Percentiles rank a stretch among this genome's conserved stretches.
Evolutionary conservation across 495 filamentous ascomycete genomes (phyloP).

Genomic region (Cercophora scortea): DNA sequence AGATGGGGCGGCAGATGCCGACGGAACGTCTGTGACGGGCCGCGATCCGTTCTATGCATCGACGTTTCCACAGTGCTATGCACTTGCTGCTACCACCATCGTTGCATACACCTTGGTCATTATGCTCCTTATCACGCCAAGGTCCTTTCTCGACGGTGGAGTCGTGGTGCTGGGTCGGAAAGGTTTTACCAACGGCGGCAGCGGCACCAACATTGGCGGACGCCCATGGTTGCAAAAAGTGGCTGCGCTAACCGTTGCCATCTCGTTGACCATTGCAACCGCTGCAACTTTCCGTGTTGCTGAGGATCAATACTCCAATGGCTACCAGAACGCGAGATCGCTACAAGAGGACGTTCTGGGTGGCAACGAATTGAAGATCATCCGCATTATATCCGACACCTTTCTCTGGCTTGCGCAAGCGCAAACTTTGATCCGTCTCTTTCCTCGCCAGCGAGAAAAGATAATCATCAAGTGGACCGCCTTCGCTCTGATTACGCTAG

Average conservation of each 20-base stretch:
- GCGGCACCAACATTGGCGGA: conserved; percentile 78
- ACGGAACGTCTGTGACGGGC: conserved; percentile 6
- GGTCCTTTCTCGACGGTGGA: conserved; percentile 81
- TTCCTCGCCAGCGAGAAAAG: conserved; percentile 94
- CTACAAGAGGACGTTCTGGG: conserved; percentile 69
- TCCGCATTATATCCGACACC: conserved; percentile 84
- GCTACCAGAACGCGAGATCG: conserved; percentile 60
- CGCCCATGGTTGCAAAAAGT: conserved; percentile 95
- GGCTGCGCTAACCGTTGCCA: conserved; percentile 79
- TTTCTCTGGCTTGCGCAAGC: conserved; percentile 97
- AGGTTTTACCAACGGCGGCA: conserved; percentile 75
- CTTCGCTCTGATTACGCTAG: conserved; percentile 83
- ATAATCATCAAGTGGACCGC: conserved; percentile 98
- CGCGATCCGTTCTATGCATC: conserved; percentile 82
- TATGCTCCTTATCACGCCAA: conserved; percentile 85
- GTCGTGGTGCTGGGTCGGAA: conserved; percentile 72
- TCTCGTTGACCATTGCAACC: conserved; percentile 89
- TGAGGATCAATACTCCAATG: conserved; percentile 64
- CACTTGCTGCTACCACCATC: conserved; percentile 82
- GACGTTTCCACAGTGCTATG: conserved; percentile 83
- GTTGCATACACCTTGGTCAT: conserved; percentile 91
- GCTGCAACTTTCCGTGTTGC: conserved; percentile 82
- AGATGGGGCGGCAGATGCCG: neutral
- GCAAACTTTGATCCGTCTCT: conserved; percentile 89
- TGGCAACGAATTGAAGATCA: conserved; percentile 76